Percentiles rank a stretch among this genome's conserved stretches.
Evolutionary conservation across 306 rosid genomes (phyloP).

Genomic region (Gleditsia sinensis): DNA sequence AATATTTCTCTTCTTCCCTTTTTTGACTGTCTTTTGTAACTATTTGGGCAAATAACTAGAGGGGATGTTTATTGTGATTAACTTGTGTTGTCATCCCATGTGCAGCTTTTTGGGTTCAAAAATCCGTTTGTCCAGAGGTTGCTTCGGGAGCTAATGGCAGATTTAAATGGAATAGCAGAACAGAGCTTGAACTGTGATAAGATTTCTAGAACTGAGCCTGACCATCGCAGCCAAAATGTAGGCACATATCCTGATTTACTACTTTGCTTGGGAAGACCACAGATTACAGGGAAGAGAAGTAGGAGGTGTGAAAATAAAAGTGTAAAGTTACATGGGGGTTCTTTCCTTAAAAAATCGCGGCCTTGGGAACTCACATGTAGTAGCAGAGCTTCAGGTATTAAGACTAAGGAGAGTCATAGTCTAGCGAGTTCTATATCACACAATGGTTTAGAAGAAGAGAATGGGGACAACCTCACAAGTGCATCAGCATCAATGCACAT

Average conservation of each 20-base stretch:
- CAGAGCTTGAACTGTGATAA: slow-evolving; percentile 41
- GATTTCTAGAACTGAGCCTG: slow-evolving; percentile 40
- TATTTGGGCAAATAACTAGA: background rate
- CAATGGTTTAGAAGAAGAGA: slow-evolving; percentile 34
- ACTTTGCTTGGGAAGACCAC: slow-evolving; percentile 36
- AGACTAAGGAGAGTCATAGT: slow-evolving; percentile 38
- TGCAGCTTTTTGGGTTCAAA: slow-evolving; percentile 91
- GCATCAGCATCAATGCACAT: slow-evolving; percentile 25
- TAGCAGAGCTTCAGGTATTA: slow-evolving; percentile 36
- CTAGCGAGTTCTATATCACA: slow-evolving; percentile 28
- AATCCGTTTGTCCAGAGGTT: slow-evolving; percentile 72
- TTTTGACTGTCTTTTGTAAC: background rate
- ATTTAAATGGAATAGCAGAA: slow-evolving; percentile 60
- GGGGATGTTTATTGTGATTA: slow-evolving; percentile 23
- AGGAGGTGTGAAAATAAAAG: slow-evolving; percentile 41
- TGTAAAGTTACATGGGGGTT: slow-evolving; percentile 32
- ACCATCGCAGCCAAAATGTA: slow-evolving; percentile 34
- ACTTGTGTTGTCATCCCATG: slow-evolving; percentile 24
- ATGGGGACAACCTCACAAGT: slow-evolving; percentile 31
- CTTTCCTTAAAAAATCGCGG: slow-evolving; percentile 32
- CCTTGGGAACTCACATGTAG: slow-evolving; percentile 41
- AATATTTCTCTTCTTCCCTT: too few species aligned
- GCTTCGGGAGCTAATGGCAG: slow-evolving; percentile 73
- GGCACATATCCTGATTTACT: slow-evolving; percentile 46
- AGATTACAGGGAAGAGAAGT: slow-evolving; percentile 63